Base-by-base conservation (phyloP, 108 stramenopile species). In the Skeletonema menzelii region DNA sequence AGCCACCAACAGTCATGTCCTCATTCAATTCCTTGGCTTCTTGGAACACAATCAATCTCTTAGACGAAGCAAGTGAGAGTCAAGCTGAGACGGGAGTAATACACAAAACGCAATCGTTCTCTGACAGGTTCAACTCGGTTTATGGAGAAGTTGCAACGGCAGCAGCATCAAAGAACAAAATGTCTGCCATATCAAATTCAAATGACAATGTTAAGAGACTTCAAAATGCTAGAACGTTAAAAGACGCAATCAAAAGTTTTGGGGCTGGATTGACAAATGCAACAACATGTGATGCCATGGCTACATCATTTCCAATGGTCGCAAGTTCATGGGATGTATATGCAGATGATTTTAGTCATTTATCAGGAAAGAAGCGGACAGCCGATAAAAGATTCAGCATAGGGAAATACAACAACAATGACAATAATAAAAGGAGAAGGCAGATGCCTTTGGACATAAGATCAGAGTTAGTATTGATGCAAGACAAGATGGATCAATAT, bases 241-340 rank as follows among this genome's bases (percentile, higher is more conserved):
- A 8, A 1, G 1, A 31, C 17, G 59, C 30, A 26, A 14, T 60
- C 37, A 31, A 30, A 34, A 31, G 32, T 14, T 19, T 60, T 31
- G 34, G 34, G 26, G 59, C 17, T 34, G 59, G 59, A 31, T 10
- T 60, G 30, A 35, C 27, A 2, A 35, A 17, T 60, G 32, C 30
- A 34, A 60, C 59, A 1, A 60, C 59, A 20, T 53, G 49, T 22
- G 49, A 53, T 53, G 34, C 59, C 8, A 17, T 35, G 10, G 34
- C n/a, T 32, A 59, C 59, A 5, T 5, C 37, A 19, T 60, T 31
- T 19, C 37, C 30, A 7, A 19, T 31, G 34, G 59, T 60, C 19
- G 59, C 34, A 14, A 35, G 30, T 32, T 60, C 59, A 2, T 60
- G 59, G 59, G 59, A 60, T 60, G 59, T 60, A 35, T 31, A 60